Base-by-base conservation (phyloP, 2,329 filamentous ascomycete genomes). In the Cadophora gregata region DNA sequence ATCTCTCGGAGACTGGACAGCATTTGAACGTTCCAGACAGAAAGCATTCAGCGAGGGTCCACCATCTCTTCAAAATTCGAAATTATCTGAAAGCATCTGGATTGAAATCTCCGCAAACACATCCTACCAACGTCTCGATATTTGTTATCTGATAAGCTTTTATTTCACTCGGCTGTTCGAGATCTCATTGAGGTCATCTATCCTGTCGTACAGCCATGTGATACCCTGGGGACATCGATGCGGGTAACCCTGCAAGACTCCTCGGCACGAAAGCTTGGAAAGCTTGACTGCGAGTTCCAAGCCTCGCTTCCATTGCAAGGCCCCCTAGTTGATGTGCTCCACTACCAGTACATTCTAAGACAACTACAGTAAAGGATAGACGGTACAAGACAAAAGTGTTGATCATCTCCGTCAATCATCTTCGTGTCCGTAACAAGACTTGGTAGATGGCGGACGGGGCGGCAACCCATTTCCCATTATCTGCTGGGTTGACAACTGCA, bases 251-350 rank as follows among this genome's bases (percentile, higher is more conserved):
- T 58, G 55, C 55, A 58, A 58, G n/a, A 58, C 9, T 24, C 9
- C 55, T 27, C n/a, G 55, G 55, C 31, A 25, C 55, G 10, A 38
- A 58, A 58, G 55, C 55, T 58, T 58, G 55, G 10, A 38, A 58
- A 58, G 55, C 55, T 58, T 58, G 55, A 58, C 33, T 58, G 31
- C 55, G 2, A 25, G 3, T 55, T 12, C 50, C 50, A 47, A 47
- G 42, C 42, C 38, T 42, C 38, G 38, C 38, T 42, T 42, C 38
- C 38, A 12, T 16, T 5, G 19, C 38, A 16, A 42, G 14, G 14
- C 8, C 10, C 38, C 19, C 53, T 42, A n/a, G 21, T 27, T 25
- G 5, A 10, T 1, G 24, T 21, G 27, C 27, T 58, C 4, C 55
- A 58, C 21, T 42, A 10, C 19, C 21, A 38, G n/a, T 7, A 42